Evolutionary conservation across 805 yeast genomes (phyloP).

Genomic region (Saturnispora besseyi): DNA sequence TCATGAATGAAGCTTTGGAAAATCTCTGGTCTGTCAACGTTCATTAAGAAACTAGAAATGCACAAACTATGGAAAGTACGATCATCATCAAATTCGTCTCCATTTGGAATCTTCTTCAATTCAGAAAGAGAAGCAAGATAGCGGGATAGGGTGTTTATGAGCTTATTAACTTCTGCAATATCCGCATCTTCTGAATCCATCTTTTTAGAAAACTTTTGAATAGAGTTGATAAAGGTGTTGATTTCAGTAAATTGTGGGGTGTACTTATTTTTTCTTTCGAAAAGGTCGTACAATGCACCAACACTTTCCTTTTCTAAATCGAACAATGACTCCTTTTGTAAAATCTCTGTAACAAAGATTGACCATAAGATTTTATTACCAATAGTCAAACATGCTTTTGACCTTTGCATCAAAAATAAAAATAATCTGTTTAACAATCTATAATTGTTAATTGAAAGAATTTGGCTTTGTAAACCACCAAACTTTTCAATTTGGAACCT

Average conservation of each 20-base stretch:
- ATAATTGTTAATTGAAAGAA: slow-evolving; percentile 45
- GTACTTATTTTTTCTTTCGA: slow-evolving; percentile 42
- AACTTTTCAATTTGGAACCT: slow-evolving; percentile 53
- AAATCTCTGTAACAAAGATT: slow-evolving; percentile 57
- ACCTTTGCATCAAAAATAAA: slow-evolving; percentile 60
- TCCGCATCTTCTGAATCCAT: slow-evolving; percentile 61
- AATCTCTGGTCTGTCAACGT: slow-evolving; percentile 70
- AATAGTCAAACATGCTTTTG: slow-evolving; percentile 47
- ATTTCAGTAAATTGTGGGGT: slow-evolving; percentile 51
- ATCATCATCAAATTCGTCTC: slow-evolving; percentile 81
- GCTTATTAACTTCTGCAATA: slow-evolving; percentile 37
- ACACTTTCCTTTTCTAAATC: slow-evolving; percentile 58
- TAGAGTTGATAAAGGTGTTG: slow-evolving; percentile 39
- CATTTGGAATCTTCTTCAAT: slow-evolving; percentile 64
- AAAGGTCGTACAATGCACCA: slow-evolving; percentile 55
- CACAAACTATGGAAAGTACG: slow-evolving; percentile 71
- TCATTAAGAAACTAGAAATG: slow-evolving; percentile 65
- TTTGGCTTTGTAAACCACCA: slow-evolving; percentile 65
- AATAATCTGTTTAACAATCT: slow-evolving; percentile 56
- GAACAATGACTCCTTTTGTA: slow-evolving; percentile 45
- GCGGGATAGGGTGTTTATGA: slow-evolving; percentile 46
- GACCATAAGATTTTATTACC: slow-evolving; percentile 67
- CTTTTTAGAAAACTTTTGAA: slow-evolving; percentile 38
- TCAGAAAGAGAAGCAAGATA: slow-evolving; percentile 60
- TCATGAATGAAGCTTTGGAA: slow-evolving; percentile 72